Conservation (phyloP, 371 early-diverging fungal species). For the Lichtheimia ramosa region DNA sequence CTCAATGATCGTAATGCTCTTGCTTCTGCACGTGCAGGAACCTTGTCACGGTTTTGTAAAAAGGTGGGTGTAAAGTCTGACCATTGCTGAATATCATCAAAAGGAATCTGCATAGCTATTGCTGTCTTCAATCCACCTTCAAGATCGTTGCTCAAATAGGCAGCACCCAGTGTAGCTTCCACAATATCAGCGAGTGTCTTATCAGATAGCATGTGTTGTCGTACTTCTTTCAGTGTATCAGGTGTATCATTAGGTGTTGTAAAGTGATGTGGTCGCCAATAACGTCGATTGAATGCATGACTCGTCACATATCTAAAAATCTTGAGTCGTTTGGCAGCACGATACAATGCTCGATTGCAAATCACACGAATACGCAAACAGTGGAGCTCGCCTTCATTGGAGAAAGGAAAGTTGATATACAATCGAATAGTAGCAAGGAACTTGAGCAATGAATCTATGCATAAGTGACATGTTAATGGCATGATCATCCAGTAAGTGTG, state of each 20-base stretch:
- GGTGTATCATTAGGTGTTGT: slow-evolving; percentile 31
- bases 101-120: slow-evolving; percentile 56
- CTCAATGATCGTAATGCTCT: slow-evolving; percentile 26
- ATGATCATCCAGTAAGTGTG: background rate
- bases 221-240: slow-evolving; percentile 30
- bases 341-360: slow-evolving; percentile 72
- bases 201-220: slow-evolving; percentile 60
- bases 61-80: slow-evolving; percentile 43
- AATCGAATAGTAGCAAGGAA: slow-evolving; percentile 75
- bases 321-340: slow-evolving; percentile 59
- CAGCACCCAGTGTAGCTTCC: slow-evolving; percentile 88
- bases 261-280: slow-evolving; percentile 65
- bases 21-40: slow-evolving; percentile 31
- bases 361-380: slow-evolving; percentile 70
- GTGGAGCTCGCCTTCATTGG: slow-evolving; percentile 84
- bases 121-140: slow-evolving; percentile 64
- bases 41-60: slow-evolving; percentile 21
- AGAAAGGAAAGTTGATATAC: slow-evolving; percentile 73
- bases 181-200: slow-evolving; percentile 90
- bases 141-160: slow-evolving; percentile 62
- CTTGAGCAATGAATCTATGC: slow-evolving; percentile 88
- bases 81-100: slow-evolving; percentile 58
- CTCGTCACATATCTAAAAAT: slow-evolving; percentile 58
- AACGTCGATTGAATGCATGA: slow-evolving; percentile 62
- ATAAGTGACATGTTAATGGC: background rate